Base-by-base conservation (phyloP, 345 rosid genomes). In the Populus pruinosa region DNA sequence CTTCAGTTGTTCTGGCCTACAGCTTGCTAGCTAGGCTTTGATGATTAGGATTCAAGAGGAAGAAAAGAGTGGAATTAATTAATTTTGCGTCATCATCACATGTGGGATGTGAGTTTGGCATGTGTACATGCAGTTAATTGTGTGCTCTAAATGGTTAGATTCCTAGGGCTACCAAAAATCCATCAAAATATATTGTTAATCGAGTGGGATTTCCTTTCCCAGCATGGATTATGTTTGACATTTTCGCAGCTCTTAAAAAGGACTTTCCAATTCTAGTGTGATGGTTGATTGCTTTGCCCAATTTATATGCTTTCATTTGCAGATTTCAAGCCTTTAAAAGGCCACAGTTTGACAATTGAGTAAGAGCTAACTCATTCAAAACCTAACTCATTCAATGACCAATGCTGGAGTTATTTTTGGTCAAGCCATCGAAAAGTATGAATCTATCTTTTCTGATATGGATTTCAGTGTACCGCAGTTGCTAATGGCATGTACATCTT, bases 81-180 rank as follows among this genome's bases (percentile, higher is more conserved):
- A 2, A 69, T 36, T 36, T 68, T 23, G 14, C 4, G 27, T 38
- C 16, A 4, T 27, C 69, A 55, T 71, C 21, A 53, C 75, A 71
- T 53, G 75, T 71, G 65, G 44, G 65, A 2, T 71, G 75, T 31
- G 65, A 21, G 75, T 71, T 71, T 33, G 75, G 75, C 29, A 71
- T 33, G 72, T n/a, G 72, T 31, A 23, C 43, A 8, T 69, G 55
- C 4, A 69, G 20, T 69, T 23, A 69, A 38, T 69, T 10, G 44
- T 21, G 44, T 67, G 38, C 70, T 21, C 44, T 65, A 1, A 33
- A 3, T 35, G 38, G 41, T 67, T 36, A 20, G 41, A 6, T 20
- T 67, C 44, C 70, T 67, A 18, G 27, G 70, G 41, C 23, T 66
- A 35, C 69, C 69, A 5, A 17, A 62, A 66, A 16, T 5, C 38